Percentiles rank a stretch among this genome's conserved stretches.
phyloP scores from a whole-genome alignment of 257 asterid genomes.

The Verbena officinalis region DNA sequence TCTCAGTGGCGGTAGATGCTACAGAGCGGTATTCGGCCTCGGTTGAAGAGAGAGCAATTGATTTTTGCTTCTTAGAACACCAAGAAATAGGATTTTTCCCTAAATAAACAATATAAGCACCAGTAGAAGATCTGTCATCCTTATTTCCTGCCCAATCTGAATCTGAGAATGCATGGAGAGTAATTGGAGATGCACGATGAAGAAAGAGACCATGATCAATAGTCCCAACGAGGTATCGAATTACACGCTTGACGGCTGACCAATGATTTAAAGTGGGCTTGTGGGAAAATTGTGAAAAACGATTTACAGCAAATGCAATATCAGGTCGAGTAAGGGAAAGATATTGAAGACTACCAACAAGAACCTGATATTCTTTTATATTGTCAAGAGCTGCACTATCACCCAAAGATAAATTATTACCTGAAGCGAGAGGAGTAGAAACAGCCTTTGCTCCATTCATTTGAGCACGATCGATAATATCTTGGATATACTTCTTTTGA shows the following conservation, averaged over 20 bases:
- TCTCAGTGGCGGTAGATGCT: background rate
- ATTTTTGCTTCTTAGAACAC: background rate
- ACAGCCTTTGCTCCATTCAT: too few relatives aligned
- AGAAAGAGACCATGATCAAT: background rate
- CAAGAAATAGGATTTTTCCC: background rate
- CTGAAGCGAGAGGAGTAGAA: too few relatives aligned
- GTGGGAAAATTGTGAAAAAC: too few relatives aligned
- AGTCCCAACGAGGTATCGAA: background rate
- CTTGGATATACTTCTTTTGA: too few relatives aligned
- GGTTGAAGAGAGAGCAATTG: background rate
- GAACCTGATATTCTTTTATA: too few relatives aligned
- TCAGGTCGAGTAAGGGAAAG: too few relatives aligned
- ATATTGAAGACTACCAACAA: too few relatives aligned
- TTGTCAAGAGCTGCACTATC: too few relatives aligned
- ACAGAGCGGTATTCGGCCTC: background rate
- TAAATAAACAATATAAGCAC: background rate
- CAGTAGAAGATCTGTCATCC: background rate
- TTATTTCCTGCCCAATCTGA: background rate
- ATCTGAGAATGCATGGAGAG: background rate
- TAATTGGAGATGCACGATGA: background rate
- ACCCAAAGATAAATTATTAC: too few relatives aligned
- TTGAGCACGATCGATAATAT: too few relatives aligned
- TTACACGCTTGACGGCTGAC: background rate
- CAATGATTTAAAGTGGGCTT: too few relatives aligned
- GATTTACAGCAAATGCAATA: too few relatives aligned